Evolutionary conservation across 352 stramenopile species (phyloP).

Genomic region (Albugo candida): DNA sequence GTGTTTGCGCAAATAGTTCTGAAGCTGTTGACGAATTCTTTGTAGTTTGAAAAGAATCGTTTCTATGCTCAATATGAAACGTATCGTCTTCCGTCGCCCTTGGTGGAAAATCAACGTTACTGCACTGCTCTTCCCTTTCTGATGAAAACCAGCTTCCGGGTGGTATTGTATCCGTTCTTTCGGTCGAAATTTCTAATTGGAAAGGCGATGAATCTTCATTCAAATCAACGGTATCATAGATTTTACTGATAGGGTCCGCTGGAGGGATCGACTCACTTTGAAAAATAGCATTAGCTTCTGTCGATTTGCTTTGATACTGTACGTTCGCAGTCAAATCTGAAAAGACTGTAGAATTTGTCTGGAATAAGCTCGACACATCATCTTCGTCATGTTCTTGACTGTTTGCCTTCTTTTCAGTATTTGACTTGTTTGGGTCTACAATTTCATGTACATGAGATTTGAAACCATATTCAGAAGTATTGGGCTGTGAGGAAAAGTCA

Average conservation of each 20-base stretch:
- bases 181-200: background rate
- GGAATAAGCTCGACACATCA: no score
- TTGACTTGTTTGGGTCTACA: slow-evolving; percentile 13
- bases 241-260: slow-evolving; percentile 11
- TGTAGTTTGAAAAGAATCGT: slow-evolving; percentile 1
- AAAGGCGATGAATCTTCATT: slow-evolving; percentile 11
- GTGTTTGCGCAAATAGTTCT: no score
- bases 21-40: no score
- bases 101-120: slow-evolving; percentile 1
- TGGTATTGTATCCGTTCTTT: background rate
- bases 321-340: slow-evolving; percentile 1
- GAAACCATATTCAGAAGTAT: slow-evolving; percentile 14
- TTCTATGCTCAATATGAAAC: background rate
- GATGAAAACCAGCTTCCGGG: background rate
- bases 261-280: slow-evolving; percentile 7
- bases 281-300: slow-evolving; percentile 5
- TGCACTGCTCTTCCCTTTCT: slow-evolving; percentile 13
- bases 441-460: slow-evolving; percentile 13
- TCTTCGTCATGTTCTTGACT: no score
- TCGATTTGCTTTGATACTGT: slow-evolving; percentile 1
- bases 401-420: no score
- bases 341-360: no score
- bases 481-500: slow-evolving; percentile 3
- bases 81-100: background rate
- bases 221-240: slow-evolving; percentile 28